Conservation (phyloP, 2,329 filamentous ascomycete genomes). For the Helicocarpus griseus region DNA sequence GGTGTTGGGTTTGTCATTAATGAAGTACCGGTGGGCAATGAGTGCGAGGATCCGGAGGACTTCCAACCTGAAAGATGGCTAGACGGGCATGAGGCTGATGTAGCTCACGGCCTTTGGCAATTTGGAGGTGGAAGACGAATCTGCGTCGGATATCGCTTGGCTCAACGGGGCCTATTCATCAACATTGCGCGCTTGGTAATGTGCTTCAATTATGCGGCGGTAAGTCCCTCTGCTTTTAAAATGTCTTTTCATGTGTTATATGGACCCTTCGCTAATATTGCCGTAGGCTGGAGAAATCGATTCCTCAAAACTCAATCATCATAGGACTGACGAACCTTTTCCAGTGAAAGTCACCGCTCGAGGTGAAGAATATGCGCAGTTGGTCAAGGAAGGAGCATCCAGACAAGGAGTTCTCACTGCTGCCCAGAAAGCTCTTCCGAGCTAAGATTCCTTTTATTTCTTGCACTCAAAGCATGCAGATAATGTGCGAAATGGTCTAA, state of each 20-base stretch:
- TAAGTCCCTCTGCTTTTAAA: constrained; percentile 6
- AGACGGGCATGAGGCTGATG: constrained; percentile 21
- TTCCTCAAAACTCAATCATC: constrained; percentile 14
- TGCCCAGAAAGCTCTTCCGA: too few relatives aligned
- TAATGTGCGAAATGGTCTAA: too few relatives aligned
- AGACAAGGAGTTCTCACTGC: neutral
- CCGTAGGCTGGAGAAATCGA: constrained; percentile 16
- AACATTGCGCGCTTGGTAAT: constrained; percentile 21
- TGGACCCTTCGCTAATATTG: too few relatives aligned
- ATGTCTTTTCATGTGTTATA: neutral
- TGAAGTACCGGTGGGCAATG: constrained; percentile 20
- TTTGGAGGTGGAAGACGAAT: constrained; percentile 29
- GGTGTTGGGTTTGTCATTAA: constrained; percentile 26
- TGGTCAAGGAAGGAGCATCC: constrained; percentile 8
- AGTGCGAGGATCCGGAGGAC: constrained; percentile 20
- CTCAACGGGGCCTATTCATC: constrained; percentile 22
- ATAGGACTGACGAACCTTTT: constrained; percentile 19
- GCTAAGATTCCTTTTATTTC: too few relatives aligned
- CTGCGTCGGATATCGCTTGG: constrained; percentile 27
- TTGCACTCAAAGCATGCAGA: too few relatives aligned
- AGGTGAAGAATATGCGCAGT: constrained; percentile 14
- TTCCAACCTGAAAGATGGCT: constrained; percentile 32
- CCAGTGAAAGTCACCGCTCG: constrained; percentile 18
- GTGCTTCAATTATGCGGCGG: constrained; percentile 19
- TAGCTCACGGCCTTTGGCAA: constrained; percentile 22